A percentile compares a stretch with the other conserved stretches of the same genome.
Evolutionary conservation across 2,329 filamentous ascomycete species (phyloP).

Genomic region (Ascochyta rabiei): DNA sequence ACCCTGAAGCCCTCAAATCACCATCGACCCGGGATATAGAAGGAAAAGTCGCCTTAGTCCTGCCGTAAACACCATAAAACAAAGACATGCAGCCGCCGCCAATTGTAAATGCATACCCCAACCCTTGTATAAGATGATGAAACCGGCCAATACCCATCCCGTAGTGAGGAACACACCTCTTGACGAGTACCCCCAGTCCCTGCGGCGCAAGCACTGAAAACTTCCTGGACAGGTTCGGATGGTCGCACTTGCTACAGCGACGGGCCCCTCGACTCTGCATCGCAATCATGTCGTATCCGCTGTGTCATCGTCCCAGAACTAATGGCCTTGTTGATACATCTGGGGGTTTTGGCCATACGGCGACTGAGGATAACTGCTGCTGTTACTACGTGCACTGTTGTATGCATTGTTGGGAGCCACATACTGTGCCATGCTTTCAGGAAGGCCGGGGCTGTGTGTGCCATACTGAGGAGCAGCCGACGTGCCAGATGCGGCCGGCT

Average conservation of each 20-base stretch:
- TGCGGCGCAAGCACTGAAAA: not conserved
- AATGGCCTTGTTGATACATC: slow-evolving; percentile 55
- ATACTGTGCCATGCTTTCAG: slow-evolving; percentile 59
- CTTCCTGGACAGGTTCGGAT: not conserved
- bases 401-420: slow-evolving; percentile 51
- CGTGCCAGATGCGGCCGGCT: slow-evolving; percentile 53
- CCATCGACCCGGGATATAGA: slow-evolving; percentile 16
- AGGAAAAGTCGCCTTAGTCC: slow-evolving; percentile 21
- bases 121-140: slow-evolving; percentile 38
- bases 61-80: slow-evolving; percentile 39
- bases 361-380: slow-evolving; percentile 58
- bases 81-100: slow-evolving; percentile 48
- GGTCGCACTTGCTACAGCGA: not conserved
- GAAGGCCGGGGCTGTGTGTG: slow-evolving; percentile 52
- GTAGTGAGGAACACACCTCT: not conserved
- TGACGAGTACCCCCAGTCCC: not conserved
- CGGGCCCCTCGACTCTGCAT: slow-evolving; percentile 29
- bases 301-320: slow-evolving; percentile 28
- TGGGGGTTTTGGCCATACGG: slow-evolving; percentile 57
- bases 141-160: slow-evolving; percentile 17
- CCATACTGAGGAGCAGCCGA: slow-evolving; percentile 53
- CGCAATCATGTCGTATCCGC: slow-evolving; percentile 31
- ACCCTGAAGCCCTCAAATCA: not conserved
- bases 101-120: slow-evolving; percentile 47
- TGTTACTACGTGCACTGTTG: slow-evolving; percentile 51